Conservation (phyloP, 495 filamentous ascomycete species). For the Immersiella caudata region DNA sequence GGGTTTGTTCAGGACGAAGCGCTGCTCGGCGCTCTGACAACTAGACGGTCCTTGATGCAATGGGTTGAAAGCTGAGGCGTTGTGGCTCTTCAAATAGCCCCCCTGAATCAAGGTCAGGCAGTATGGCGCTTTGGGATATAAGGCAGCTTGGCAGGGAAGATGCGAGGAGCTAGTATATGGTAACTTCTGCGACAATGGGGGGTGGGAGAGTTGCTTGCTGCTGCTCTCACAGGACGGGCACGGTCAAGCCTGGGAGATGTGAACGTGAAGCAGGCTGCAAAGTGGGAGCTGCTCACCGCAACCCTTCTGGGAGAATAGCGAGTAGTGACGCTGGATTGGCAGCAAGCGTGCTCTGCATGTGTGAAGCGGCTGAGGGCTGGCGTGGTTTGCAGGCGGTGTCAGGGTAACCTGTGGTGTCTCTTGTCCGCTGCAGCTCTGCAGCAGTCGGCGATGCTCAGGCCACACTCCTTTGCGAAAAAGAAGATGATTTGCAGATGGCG, state of each 20-base stretch:
- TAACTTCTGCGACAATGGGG: not conserved
- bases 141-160: constrained; percentile 1
- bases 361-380: constrained; percentile 14
- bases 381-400: constrained; percentile 29
- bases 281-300: constrained; percentile 17
- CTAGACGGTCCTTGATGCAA: not conserved
- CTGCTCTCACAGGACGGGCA: not conserved
- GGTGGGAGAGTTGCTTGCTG: not conserved
- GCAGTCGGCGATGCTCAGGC: constrained; percentile 17
- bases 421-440: constrained; percentile 21
- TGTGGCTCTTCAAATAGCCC: constrained; percentile 16
- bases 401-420: constrained; percentile 17
- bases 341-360: constrained; percentile 16
- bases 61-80: constrained; percentile 10
- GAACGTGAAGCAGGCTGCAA: constrained; percentile 16
- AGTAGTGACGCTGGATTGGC: constrained; percentile 19
- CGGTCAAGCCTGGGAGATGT: not conserved
- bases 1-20: not conserved
- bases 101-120: not conserved
- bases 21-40: not conserved
- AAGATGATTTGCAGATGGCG: constrained; percentile 12
- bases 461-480: constrained; percentile 26
- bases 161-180: not conserved
- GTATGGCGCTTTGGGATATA: constrained; percentile 8
- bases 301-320: constrained; percentile 3